A percentile compares a stretch with the other conserved stretches of the same genome.
These are phyloP conservation scores for Gossypium raimondii DNA, from an alignment of 345 rosid genomes.

Conservation along the genomic window DNA sequence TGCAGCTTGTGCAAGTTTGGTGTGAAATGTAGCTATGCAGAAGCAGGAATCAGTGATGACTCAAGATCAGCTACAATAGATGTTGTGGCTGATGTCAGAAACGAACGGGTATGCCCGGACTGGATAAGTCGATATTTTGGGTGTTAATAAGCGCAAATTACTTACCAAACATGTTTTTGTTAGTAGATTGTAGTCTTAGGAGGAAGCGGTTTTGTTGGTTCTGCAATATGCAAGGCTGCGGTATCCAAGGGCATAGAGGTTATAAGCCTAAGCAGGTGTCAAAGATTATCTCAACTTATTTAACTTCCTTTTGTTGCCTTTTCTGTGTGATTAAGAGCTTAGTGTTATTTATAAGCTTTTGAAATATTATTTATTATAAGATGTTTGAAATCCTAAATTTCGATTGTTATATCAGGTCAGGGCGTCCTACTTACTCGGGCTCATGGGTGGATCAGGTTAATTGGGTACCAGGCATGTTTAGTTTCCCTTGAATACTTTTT, in stretches of 20 bases:
- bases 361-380: neutral
- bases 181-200: conserved; percentile 85
- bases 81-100: conserved; percentile 66
- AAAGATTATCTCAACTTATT: conserved; percentile 8
- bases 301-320: conserved; percentile 6
- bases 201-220: conserved; percentile 89
- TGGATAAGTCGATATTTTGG: neutral
- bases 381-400: conserved; percentile 4
- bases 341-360: neutral
- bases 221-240: conserved; percentile 92
- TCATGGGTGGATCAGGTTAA: conserved; percentile 94
- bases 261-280: conserved; percentile 81
- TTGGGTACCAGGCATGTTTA: conserved; percentile 66
- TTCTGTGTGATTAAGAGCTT: neutral
- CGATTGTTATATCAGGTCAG: conserved; percentile 55
- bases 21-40: conserved; percentile 62
- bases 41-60: conserved; percentile 40
- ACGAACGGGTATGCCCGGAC: conserved; percentile 51
- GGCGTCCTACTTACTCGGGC: conserved; percentile 58
- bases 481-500: conserved; percentile 5
- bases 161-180: conserved; percentile 19
- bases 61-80: conserved; percentile 55
- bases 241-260: conserved; percentile 83
- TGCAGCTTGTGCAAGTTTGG: conserved; percentile 51
- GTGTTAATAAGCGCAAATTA: conserved; percentile 7